phyloP scores from a whole-genome alignment of 805 yeast species.

The Teunomyces pallodes region DNA sequence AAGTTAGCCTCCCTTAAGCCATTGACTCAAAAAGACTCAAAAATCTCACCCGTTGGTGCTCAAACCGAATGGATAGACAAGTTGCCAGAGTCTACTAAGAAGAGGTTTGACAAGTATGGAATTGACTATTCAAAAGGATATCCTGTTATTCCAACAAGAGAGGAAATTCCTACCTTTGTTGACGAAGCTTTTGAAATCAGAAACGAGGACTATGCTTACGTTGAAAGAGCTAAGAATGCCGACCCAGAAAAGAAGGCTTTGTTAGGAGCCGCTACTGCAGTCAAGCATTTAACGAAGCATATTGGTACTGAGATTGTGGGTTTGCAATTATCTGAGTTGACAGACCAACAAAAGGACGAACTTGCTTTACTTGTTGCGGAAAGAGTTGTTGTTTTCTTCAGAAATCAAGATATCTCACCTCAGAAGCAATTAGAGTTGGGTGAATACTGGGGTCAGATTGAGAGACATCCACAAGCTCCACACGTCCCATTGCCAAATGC shows the following conservation, averaged over 20 bases:
- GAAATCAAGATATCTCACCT: constrained; percentile 46
- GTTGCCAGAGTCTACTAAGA: constrained; percentile 22
- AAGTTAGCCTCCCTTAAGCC: constrained; percentile 7
- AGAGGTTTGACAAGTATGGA: constrained; percentile 32
- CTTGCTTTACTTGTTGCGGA: constrained; percentile 47
- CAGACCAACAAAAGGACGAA: constrained; percentile 45
- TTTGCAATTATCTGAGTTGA: constrained; percentile 41
- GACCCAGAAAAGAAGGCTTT: constrained; percentile 38
- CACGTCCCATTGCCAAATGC: constrained; percentile 19
- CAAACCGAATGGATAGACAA: constrained; percentile 8
- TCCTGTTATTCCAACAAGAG: constrained; percentile 34
- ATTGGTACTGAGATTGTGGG: constrained; percentile 52
- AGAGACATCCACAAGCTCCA: constrained; percentile 36
- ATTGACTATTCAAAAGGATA: constrained; percentile 39
- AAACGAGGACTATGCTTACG: constrained; percentile 30
- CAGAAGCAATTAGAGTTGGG: constrained; percentile 45
- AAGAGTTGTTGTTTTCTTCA: constrained; percentile 51
- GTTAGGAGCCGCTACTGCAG: constrained; percentile 40
- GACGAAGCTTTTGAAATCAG: constrained; percentile 41
- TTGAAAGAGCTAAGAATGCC: constrained; percentile 35
- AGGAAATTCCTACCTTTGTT: constrained; percentile 33
- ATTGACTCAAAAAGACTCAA: background rate
- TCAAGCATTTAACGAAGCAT: constrained; percentile 42
- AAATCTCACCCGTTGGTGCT: background rate
- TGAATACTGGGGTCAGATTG: constrained; percentile 45